Evolutionary conservation across 768 basidiomycete genomes (phyloP).

Genomic region (Pleurotus tuoliensis): DNA sequence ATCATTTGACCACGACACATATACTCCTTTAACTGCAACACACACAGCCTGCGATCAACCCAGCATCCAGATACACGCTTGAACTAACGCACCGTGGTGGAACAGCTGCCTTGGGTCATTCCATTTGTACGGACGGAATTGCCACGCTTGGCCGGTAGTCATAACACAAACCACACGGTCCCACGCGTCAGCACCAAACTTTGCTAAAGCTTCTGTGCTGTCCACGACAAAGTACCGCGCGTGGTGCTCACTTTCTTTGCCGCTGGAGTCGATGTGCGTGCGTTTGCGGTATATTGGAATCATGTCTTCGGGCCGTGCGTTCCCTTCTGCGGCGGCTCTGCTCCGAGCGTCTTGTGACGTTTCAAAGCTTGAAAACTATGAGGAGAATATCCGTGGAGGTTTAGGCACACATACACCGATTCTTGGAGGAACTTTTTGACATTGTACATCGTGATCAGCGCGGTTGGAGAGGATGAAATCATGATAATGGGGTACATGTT

Average conservation of each 20-base stretch:
- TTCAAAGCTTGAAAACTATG: constrained; percentile 50
- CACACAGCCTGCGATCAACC: neutral
- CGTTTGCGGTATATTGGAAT: constrained; percentile 84
- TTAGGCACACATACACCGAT: constrained; percentile 49
- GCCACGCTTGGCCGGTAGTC: constrained; percentile 99
- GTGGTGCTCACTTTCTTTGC: constrained; percentile 55
- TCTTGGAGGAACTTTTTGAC: constrained; percentile 93
- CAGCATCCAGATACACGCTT: neutral
- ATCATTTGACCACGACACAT: constrained; percentile 93
- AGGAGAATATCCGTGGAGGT: neutral
- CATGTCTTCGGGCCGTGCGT: constrained; percentile 74
- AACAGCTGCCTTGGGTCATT: constrained; percentile 88
- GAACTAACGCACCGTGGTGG: constrained; percentile 69
- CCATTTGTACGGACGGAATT: constrained; percentile 97
- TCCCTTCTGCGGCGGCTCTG: constrained; percentile 66
- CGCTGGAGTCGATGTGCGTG: constrained; percentile 63
- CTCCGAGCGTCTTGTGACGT: constrained; percentile 71
- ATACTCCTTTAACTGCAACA: constrained; percentile 83
- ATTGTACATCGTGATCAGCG: constrained; percentile 97
- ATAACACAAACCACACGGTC: constrained; percentile 96
- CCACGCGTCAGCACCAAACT: constrained; percentile 93
- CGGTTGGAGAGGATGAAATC: constrained; percentile 93
- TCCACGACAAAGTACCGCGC: constrained; percentile 85
- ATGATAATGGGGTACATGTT: constrained; percentile 92
- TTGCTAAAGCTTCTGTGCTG: constrained; percentile 85